These are phyloP conservation scores for Melampsora americana DNA, from an alignment of 1,284 basidiomycete genomes.

Conservation along the genomic window DNA sequence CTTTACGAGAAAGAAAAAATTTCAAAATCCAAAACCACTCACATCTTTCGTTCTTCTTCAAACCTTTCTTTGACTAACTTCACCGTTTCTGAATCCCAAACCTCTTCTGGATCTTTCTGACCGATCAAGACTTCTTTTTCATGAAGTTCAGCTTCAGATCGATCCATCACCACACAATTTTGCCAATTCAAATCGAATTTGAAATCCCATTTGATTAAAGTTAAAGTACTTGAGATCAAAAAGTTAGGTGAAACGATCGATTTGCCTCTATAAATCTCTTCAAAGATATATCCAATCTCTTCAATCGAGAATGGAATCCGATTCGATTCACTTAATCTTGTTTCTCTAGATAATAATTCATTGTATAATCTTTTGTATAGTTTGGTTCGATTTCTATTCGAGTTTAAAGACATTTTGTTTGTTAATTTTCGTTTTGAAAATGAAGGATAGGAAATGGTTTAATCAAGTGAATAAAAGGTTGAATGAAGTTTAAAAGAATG, in stretches of 20 bases:
- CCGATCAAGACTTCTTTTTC: slow-evolving; percentile 51
- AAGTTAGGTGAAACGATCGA: slow-evolving; percentile 70
- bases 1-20: too few species aligned
- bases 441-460: neutral
- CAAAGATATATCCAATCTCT: slow-evolving; percentile 76
- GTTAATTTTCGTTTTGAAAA: neutral
- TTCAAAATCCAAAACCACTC: neutral
- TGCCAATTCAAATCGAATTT: slow-evolving; percentile 63
- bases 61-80: slow-evolving; percentile 17
- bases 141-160: slow-evolving; percentile 69
- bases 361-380: slow-evolving; percentile 76
- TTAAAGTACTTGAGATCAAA: slow-evolving; percentile 66
- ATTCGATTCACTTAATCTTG: slow-evolving; percentile 60
- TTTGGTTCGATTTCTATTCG: slow-evolving; percentile 65
- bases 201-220: slow-evolving; percentile 75
- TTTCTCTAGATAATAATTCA: slow-evolving; percentile 70
- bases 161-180: slow-evolving; percentile 78
- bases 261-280: slow-evolving; percentile 77
- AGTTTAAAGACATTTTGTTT: neutral
- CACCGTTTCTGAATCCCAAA: slow-evolving; percentile 37
- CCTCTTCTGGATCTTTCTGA: neutral
- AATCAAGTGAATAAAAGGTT: neutral
- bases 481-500: too few species aligned
- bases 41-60: slow-evolving; percentile 29
- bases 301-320: slow-evolving; percentile 71